Conservation (phyloP, 768 basidiomycete species). For the Gelatoporia subvermispora region DNA sequence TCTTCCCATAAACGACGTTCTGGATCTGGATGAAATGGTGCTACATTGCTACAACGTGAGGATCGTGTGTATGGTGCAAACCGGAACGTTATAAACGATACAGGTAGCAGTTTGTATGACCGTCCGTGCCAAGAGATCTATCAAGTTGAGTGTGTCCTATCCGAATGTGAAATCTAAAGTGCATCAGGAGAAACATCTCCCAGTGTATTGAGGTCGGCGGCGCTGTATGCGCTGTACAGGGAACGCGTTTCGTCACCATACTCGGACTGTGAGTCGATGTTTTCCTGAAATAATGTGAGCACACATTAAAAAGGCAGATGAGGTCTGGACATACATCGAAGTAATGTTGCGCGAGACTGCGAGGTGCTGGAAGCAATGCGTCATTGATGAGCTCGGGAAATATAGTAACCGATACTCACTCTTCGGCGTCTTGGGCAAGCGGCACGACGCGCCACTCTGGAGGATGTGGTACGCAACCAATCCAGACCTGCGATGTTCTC, state of each 20-base stretch:
- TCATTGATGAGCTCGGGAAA: neutral
- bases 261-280: slow-evolving; percentile 67
- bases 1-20: too few relatives aligned
- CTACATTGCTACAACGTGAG: too few relatives aligned
- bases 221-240: slow-evolving; percentile 55
- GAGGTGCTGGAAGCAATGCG: slow-evolving; percentile 54
- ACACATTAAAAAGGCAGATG: neutral
- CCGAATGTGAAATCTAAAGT: slow-evolving; percentile 4
- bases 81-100: neutral
- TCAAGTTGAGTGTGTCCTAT: neutral
- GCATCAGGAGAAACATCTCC: slow-evolving; percentile 73
- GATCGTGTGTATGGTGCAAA: too few relatives aligned
- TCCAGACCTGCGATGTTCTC: slow-evolving; percentile 60
- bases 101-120: neutral
- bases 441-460: slow-evolving; percentile 84
- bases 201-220: slow-evolving; percentile 49
- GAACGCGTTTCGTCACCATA: slow-evolving; percentile 69
- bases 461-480: slow-evolving; percentile 88
- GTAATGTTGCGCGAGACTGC: slow-evolving; percentile 84
- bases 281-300: slow-evolving; percentile 45
- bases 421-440: slow-evolving; percentile 89
- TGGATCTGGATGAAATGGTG: too few relatives aligned
- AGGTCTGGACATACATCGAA: slow-evolving; percentile 68
- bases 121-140: neutral
- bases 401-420: slow-evolving; percentile 47